A percentile compares a stretch with the other conserved stretches of the same genome.
Evolutionary conservation across 371 early-diverging fungal species (phyloP).

Genomic region (Cokeromyces recurvatus): DNA sequence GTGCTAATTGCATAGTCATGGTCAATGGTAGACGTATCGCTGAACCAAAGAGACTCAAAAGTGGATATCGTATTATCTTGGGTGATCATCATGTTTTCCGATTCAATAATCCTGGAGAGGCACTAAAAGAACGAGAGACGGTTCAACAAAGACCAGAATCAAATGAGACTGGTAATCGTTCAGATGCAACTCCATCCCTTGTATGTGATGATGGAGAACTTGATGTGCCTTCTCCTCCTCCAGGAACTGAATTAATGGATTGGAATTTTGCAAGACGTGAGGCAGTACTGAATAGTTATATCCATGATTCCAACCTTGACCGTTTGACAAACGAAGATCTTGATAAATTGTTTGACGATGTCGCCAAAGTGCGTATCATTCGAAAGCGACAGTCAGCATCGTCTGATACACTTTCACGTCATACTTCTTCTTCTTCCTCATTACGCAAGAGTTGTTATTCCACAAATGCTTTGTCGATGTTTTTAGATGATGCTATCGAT

Average conservation of each 20-base stretch:
- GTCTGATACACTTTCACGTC: constrained; percentile 20
- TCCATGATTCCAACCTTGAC: constrained; percentile 39
- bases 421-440: constrained; percentile 20
- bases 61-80: constrained; percentile 79
- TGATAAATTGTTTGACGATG: constrained; percentile 49
- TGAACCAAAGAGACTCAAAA: constrained; percentile 57
- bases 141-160: constrained; percentile 4
- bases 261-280: constrained; percentile 76
- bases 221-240: background rate
- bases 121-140: constrained; percentile 59
- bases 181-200: constrained; percentile 16
- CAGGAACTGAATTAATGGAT: constrained; percentile 57
- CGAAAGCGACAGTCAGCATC: constrained; percentile 21
- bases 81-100: constrained; percentile 82
- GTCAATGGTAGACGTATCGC: constrained; percentile 74
- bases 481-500: constrained; percentile 12
- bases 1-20: constrained; percentile 53
- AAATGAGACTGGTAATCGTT: constrained; percentile 5
- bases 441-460: constrained; percentile 18
- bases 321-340: constrained; percentile 49
- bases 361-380: constrained; percentile 38
- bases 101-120: constrained; percentile 85
- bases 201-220: too few relatives aligned
- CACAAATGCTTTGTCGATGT: constrained; percentile 12
- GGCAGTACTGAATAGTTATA: constrained; percentile 44